A percentile compares a stretch with the other conserved stretches of the same genome.
Evolutionary conservation across 257 asterid genomes (phyloP).

Genomic region (Henckelia pumila): DNA sequence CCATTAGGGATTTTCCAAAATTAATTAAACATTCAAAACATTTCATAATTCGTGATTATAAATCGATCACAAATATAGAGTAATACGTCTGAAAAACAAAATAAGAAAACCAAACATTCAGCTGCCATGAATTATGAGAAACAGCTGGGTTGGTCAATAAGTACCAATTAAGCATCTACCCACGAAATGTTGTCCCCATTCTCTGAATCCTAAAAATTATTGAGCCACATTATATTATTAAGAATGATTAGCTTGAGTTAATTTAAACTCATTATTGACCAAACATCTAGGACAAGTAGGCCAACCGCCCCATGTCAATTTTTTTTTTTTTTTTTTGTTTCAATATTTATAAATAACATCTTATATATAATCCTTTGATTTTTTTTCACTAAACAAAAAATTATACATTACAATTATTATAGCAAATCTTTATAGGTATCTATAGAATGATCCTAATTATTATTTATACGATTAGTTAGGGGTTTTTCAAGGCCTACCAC

Average conservation of each 20-base stretch:
- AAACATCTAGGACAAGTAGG: neutral
- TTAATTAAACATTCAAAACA: too few species aligned
- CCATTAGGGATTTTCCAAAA: too few species aligned
- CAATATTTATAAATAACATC: neutral
- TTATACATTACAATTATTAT: too few species aligned
- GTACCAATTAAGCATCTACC: neutral
- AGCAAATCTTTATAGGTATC: neutral
- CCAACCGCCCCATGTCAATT: neutral
- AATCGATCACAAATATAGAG: too few species aligned
- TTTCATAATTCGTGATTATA: too few species aligned
- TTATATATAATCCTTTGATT: too few species aligned
- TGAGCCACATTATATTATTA: neutral
- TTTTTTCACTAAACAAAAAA: too few species aligned
- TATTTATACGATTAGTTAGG: neutral
- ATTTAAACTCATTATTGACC: neutral
- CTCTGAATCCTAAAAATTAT: neutral
- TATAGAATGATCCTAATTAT: neutral
- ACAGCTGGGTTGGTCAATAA: neutral
- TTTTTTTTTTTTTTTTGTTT: neutral
- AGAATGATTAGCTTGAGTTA: neutral
- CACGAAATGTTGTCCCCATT: neutral
- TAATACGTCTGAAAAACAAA: neutral
- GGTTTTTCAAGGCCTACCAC: neutral
- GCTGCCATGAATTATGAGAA: neutral
- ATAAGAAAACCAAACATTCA: too few species aligned